Conservation (phyloP, 2,329 filamentous ascomycete genomes). For the Exserohilum rostratum region DNA sequence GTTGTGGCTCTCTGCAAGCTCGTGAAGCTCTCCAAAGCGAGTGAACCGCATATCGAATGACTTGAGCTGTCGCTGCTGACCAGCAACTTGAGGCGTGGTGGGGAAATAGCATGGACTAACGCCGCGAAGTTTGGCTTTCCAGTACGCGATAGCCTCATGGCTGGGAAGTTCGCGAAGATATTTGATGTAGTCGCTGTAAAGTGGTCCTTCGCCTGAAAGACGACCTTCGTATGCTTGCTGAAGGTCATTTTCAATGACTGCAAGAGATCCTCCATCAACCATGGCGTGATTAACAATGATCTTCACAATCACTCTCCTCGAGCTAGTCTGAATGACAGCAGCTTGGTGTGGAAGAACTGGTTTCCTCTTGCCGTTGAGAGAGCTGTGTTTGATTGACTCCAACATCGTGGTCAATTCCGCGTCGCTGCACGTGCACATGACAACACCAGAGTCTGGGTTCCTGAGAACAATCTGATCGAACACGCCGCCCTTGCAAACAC, state of each 20-base stretch:
- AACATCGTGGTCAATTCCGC: slow-evolving; percentile 28
- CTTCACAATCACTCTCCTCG: slow-evolving; percentile 40
- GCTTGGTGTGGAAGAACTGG: slow-evolving; percentile 43
- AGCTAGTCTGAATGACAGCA: slow-evolving; percentile 34
- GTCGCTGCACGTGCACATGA: slow-evolving; percentile 32
- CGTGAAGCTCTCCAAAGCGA: slow-evolving; percentile 37
- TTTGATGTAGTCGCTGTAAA: slow-evolving; percentile 47
- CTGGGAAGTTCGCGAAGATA: slow-evolving; percentile 33
- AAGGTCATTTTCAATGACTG: slow-evolving; percentile 40
- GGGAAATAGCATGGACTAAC: slow-evolving; percentile 45
- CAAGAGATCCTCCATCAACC: slow-evolving; percentile 42
- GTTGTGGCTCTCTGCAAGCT: slow-evolving; percentile 32
- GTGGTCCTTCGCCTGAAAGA: slow-evolving; percentile 30
- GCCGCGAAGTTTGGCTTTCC: slow-evolving; percentile 40
- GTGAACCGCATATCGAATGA: slow-evolving; percentile 40
- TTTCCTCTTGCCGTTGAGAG: slow-evolving; percentile 38
- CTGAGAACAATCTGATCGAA: slow-evolving; percentile 46
- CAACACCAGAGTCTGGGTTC: slow-evolving; percentile 29
- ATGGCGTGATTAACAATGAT: slow-evolving; percentile 46
- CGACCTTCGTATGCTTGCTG: slow-evolving; percentile 38
- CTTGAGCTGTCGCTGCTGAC: slow-evolving; percentile 32
- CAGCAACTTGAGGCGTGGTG: slow-evolving; percentile 25
- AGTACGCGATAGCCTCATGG: slow-evolving; percentile 34
- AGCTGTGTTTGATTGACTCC: slow-evolving; percentile 32
- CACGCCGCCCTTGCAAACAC: slow-evolving; percentile 43